Percentiles rank a stretch among this genome's conserved stretches.
phyloP scores from a whole-genome alignment of 1,284 basidiomycete genomes.

The Ceratobasidium sp. region DNA sequence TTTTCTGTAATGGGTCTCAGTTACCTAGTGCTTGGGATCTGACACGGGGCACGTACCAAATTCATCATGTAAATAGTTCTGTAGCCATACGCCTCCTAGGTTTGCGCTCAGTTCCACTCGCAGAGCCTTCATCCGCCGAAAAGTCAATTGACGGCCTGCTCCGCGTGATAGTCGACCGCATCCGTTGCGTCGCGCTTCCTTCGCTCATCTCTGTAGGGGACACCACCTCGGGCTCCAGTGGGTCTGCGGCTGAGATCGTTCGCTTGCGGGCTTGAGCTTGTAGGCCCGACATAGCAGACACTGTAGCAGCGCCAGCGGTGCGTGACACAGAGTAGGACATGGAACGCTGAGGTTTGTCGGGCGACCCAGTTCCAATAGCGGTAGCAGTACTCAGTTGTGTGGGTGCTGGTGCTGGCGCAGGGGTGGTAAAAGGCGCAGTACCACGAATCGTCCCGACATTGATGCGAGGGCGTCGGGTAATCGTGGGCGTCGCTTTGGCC shows the following conservation, averaged over 20 bases:
- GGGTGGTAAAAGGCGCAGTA: conserved; percentile 20
- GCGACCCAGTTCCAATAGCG: conserved; percentile 24
- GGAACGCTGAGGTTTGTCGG: conserved; percentile 39
- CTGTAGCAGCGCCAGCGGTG: conserved; percentile 16
- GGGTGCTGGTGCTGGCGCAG: conserved; percentile 25
- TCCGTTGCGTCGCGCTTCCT: conserved; percentile 4
- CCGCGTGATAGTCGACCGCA: conserved; percentile 34
- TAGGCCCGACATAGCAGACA: conserved; percentile 19
- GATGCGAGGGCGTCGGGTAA: conserved; percentile 38
- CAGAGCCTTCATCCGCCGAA: conserved; percentile 31
- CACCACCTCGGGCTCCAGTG: conserved; percentile 29
- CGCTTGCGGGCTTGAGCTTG: conserved; percentile 39
- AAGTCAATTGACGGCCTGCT: conserved; percentile 37
- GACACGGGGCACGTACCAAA: conserved; percentile 8
- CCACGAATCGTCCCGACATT: conserved; percentile 29
- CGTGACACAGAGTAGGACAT: conserved; percentile 40
- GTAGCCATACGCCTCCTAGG: conserved; percentile 33
- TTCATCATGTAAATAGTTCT: conserved; percentile 40
- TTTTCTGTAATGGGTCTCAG: neutral
- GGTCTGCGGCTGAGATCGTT: conserved; percentile 40
- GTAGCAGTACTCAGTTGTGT: conserved; percentile 32
- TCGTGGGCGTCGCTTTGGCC: conserved; percentile 14
- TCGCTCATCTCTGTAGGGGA: conserved; percentile 7
- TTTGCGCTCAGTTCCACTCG: conserved; percentile 29
- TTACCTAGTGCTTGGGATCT: neutral